Evolutionary conservation across 345 rosid genomes (phyloP).

Genomic region (Pugionium dolabratum): DNA sequence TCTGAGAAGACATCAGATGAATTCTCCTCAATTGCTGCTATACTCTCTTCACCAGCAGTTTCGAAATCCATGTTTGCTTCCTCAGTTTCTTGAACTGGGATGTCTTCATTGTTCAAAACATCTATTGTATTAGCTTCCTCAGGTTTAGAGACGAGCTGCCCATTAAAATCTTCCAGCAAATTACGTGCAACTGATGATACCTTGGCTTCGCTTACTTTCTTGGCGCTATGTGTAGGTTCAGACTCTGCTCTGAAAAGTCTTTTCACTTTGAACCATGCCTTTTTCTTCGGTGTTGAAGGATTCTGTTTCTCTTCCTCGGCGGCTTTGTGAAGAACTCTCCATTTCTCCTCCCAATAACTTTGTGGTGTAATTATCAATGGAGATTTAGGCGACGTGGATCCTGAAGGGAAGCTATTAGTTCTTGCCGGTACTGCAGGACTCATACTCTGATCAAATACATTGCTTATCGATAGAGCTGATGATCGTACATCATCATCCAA

Average conservation of each 20-base stretch:
- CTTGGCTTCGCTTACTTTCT: constrained; percentile 41
- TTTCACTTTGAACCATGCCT: constrained; percentile 71
- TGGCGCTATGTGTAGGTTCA: constrained; percentile 56
- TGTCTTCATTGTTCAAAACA: constrained; percentile 26
- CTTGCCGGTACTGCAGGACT: constrained; percentile 43
- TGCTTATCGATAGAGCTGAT: constrained; percentile 32
- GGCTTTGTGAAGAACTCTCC: constrained; percentile 60
- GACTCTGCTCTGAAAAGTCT: constrained; percentile 71
- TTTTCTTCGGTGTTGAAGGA: constrained; percentile 51
- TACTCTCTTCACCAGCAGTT: constrained; percentile 50
- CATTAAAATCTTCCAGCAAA: constrained; percentile 75
- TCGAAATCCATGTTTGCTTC: constrained; percentile 39
- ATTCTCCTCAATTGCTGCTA: constrained; percentile 54
- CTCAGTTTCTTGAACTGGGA: constrained; percentile 24
- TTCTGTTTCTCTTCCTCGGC: constrained; percentile 63
- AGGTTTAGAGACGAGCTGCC: constrained; percentile 51
- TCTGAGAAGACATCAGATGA: constrained; percentile 52
- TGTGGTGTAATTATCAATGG: constrained; percentile 63
- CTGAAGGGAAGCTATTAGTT: constrained; percentile 57
- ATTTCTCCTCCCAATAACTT: constrained; percentile 95
- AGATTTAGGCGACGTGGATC: constrained; percentile 59
- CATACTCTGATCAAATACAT: constrained; percentile 32
- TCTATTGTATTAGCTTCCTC: constrained; percentile 28
- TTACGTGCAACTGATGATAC: constrained; percentile 56
- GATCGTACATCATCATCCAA: constrained; percentile 48